Evolutionary conservation across 345 rosid genomes (phyloP).

Genomic region (Limnanthes douglasii): DNA sequence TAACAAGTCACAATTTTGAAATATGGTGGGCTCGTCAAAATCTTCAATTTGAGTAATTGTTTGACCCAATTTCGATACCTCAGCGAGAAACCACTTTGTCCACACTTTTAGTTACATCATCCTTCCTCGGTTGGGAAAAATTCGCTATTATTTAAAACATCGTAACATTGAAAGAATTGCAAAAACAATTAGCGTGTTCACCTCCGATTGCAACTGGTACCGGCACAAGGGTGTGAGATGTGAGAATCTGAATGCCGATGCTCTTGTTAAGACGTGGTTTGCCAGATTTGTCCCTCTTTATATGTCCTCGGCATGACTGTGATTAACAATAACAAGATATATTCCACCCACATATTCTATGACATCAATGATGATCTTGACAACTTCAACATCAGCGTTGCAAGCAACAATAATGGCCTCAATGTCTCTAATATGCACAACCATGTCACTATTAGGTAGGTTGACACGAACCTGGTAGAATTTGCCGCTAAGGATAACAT

Average conservation of each 20-base stretch:
- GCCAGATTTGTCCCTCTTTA: constrained; percentile 54
- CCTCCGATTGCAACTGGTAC: no score
- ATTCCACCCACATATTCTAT: constrained; percentile 63
- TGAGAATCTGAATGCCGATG: constrained; percentile 55
- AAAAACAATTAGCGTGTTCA: no score
- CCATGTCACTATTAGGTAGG: constrained; percentile 72
- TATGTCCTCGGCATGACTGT: constrained; percentile 82
- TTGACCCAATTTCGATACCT: no score
- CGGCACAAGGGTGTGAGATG: constrained; percentile 74
- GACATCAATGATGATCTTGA: constrained; percentile 55
- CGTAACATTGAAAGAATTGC: no score
- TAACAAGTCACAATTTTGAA: no score
- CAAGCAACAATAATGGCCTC: constrained; percentile 53
- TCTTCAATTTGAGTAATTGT: no score
- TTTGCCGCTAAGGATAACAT: constrained; percentile 47
- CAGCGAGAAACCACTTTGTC: no score
- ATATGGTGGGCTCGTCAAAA: no score
- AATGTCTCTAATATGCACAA: constrained; percentile 72
- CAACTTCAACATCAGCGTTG: constrained; percentile 63
- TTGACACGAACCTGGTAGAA: constrained; percentile 71
- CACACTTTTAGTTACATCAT: no score
- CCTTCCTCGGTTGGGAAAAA: no score
- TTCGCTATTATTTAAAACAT: no score
- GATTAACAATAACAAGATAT: constrained; percentile 65
- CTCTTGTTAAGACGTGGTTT: constrained; percentile 34